Percentiles rank a stretch among this genome's conserved stretches.
Conservation (phyloP, 768 basidiomycete species). For the Boletus tomentosulus region DNA sequence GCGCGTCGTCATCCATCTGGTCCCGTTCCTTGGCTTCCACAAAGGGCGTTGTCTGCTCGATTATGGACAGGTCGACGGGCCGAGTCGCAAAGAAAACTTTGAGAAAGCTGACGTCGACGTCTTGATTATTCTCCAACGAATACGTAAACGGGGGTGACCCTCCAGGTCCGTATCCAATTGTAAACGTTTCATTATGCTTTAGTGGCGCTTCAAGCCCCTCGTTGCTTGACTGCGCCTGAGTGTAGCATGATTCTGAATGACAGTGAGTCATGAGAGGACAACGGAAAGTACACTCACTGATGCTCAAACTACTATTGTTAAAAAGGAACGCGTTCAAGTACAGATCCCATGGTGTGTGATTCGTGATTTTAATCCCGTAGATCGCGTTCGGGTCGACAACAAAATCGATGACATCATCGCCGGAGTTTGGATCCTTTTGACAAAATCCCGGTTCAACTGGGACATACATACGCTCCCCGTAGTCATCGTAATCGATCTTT, state of each 20-base stretch:
- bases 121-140: slow-evolving; percentile 20
- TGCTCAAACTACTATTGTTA: slow-evolving; percentile 36
- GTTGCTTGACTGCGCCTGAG: not conserved
- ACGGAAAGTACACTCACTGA: slow-evolving; percentile 21
- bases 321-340: slow-evolving; percentile 43
- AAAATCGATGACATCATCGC: slow-evolving; percentile 14
- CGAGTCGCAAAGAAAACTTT: slow-evolving; percentile 40
- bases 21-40: not conserved
- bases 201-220: slow-evolving; percentile 8
- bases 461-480: not conserved
- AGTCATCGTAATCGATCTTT: not conserved
- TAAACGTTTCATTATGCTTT: slow-evolving; percentile 8
- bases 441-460: slow-evolving; percentile 2
- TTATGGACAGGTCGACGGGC: slow-evolving; percentile 32
- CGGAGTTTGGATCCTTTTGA: not conserved
- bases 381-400: slow-evolving; percentile 18
- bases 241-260: slow-evolving; percentile 7
- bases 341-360: slow-evolving; percentile 13
- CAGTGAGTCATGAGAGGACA: not conserved
- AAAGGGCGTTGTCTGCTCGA: slow-evolving; percentile 35
- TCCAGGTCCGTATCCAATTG: slow-evolving; percentile 40
- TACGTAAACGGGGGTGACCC: slow-evolving; percentile 5
- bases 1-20: not conserved
- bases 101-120: slow-evolving; percentile 40
- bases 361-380: slow-evolving; percentile 31